Percentiles rank a stretch among this genome's conserved stretches.
phyloP scores from a whole-genome alignment of 1,139 yeast species.

The Casaregolazyma suthepensis region DNA sequence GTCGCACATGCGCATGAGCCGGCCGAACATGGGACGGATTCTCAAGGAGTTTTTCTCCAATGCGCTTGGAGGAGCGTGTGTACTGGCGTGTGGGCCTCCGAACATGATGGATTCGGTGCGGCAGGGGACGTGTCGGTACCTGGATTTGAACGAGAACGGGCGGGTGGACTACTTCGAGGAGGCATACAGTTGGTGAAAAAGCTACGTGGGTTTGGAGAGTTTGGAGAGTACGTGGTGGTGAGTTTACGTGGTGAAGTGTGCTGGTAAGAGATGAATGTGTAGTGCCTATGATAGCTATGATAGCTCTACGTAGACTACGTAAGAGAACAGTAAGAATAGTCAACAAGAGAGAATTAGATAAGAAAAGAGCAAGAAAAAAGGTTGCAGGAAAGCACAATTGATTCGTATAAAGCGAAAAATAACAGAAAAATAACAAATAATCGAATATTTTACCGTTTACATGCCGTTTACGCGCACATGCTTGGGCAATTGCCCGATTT shows the following conservation, averaged over 20 bases:
- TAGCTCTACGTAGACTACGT: too few species aligned
- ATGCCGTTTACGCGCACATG: too few species aligned
- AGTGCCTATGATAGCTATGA: too few species aligned
- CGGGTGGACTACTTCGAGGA: conserved; percentile 36
- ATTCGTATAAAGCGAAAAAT: too few species aligned
- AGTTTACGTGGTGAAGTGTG: neutral
- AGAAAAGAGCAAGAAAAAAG: too few species aligned
- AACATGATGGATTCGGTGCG: conserved; percentile 34
- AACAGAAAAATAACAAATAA: too few species aligned
- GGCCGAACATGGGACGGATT: conserved; percentile 24
- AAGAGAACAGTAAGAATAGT: too few species aligned
- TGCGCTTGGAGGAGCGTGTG: conserved; percentile 30
- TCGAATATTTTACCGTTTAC: too few species aligned
- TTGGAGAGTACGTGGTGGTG: neutral
- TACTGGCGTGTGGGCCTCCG: conserved; percentile 36
- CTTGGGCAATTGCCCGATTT: too few species aligned
- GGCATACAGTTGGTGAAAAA: conserved; percentile 32
- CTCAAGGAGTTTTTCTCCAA: conserved; percentile 22
- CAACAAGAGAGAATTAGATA: too few species aligned
- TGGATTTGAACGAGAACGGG: conserved; percentile 29
- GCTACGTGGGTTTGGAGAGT: neutral
- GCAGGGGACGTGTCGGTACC: conserved; percentile 23
- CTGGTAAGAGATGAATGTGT: too few species aligned
- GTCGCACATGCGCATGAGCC: conserved; percentile 14
- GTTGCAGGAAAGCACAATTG: too few species aligned